phyloP scores from a whole-genome alignment of 164 flowering plant genomes.

The Aristolochia californica region DNA sequence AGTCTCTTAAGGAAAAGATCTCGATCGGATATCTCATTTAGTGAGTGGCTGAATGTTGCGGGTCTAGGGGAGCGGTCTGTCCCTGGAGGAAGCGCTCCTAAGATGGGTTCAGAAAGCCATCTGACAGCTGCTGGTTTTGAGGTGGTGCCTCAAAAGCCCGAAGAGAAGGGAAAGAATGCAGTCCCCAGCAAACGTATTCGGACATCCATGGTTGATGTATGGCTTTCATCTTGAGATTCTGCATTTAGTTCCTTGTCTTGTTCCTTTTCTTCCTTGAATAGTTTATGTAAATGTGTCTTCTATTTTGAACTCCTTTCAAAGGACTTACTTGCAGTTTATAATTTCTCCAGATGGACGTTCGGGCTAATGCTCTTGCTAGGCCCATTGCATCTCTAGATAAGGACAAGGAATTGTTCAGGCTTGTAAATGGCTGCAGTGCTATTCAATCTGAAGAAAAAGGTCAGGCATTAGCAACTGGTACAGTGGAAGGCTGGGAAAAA shows the following conservation, averaged over 20 bases:
- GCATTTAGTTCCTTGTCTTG: neutral
- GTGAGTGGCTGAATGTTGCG: slow-evolving; percentile 34
- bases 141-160: slow-evolving; percentile 49
- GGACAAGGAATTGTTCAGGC: slow-evolving; percentile 45
- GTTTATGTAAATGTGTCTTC: neutral
- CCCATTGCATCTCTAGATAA: slow-evolving; percentile 44
- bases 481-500: slow-evolving; percentile 74
- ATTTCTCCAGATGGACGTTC: slow-evolving; percentile 43
- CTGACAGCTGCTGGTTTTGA: slow-evolving; percentile 31
- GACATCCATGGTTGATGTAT: slow-evolving; percentile 64
- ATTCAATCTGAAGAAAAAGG: slow-evolving; percentile 45
- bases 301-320: neutral
- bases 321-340: slow-evolving; percentile 4
- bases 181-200: slow-evolving; percentile 70
- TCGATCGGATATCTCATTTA: slow-evolving; percentile 41
- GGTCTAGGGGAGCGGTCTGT: slow-evolving; percentile 53
- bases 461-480: slow-evolving; percentile 33
- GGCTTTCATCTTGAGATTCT: slow-evolving; percentile 27
- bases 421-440: slow-evolving; percentile 32
- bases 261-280: neutral
- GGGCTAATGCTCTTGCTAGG: slow-evolving; percentile 35
- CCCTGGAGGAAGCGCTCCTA: slow-evolving; percentile 36
- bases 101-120: slow-evolving; percentile 48
- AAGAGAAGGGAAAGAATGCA: slow-evolving; percentile 44
- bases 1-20: slow-evolving; percentile 62